Evolutionary conservation across 345 rosid species (phyloP).

Genomic region (Turnera subulata): DNA sequence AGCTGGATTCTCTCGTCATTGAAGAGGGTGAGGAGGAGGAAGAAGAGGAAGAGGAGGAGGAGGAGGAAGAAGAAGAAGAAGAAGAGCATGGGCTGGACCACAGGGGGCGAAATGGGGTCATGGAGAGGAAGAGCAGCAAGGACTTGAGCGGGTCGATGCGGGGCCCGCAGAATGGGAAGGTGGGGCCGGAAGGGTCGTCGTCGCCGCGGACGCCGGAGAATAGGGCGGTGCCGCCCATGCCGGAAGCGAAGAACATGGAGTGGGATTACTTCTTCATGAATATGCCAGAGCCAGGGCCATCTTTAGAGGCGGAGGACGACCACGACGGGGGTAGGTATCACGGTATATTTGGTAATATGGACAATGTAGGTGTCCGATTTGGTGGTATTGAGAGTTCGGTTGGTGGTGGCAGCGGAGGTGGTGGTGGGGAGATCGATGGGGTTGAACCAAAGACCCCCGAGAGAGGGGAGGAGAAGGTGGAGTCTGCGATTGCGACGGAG

Average conservation of each 20-base stretch:
- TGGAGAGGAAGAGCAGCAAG: constrained; percentile 23
- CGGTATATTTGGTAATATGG: constrained; percentile 10
- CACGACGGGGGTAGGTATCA: background rate
- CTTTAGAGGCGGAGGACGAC: constrained; percentile 31
- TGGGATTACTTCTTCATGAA: constrained; percentile 39
- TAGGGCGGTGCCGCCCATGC: constrained; percentile 39
- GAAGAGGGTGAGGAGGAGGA: constrained; percentile 40
- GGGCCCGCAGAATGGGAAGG: constrained; percentile 23
- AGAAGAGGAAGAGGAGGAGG: constrained; percentile 42
- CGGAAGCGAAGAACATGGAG: constrained; percentile 28
- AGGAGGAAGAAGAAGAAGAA: constrained; percentile 44
- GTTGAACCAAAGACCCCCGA: constrained; percentile 60
- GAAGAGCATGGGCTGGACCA: constrained; percentile 46
- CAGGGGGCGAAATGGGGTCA: constrained; percentile 9
- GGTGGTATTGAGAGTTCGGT: background rate
- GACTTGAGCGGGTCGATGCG: constrained; percentile 11
- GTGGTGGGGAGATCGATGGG: constrained; percentile 15
- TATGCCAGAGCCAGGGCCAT: constrained; percentile 55
- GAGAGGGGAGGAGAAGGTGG: constrained; percentile 33
- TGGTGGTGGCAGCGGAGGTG: constrained; percentile 17
- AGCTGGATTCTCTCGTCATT: constrained; percentile 39
- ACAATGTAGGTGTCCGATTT: constrained; percentile 13
- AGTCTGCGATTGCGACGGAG: constrained; percentile 9
- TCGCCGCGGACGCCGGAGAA: constrained; percentile 32
- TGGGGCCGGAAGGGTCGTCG: constrained; percentile 26